Conservation (phyloP, 2,329 filamentous ascomycete species). For the Magnaporthiopsis poae region DNA sequence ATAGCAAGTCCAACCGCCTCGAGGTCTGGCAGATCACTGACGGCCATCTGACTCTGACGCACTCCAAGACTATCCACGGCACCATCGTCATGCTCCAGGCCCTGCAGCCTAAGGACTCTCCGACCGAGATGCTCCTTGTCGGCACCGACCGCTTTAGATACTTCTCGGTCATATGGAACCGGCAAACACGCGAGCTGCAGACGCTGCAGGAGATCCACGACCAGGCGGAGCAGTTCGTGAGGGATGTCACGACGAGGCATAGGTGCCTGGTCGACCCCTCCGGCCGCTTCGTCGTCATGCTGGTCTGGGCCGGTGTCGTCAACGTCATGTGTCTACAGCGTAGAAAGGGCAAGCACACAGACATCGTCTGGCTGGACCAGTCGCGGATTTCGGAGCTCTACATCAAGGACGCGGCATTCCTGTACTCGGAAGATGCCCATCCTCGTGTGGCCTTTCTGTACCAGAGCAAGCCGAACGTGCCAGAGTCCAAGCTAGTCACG, state of each 20-base stretch:
- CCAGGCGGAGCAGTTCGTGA: slow-evolving; percentile 48
- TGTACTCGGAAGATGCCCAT: slow-evolving; percentile 48
- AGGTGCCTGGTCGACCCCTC: slow-evolving; percentile 76
- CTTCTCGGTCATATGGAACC: slow-evolving; percentile 80
- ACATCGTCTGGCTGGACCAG: slow-evolving; percentile 42
- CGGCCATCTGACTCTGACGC: slow-evolving; percentile 54
- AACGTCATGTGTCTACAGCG: slow-evolving; percentile 43
- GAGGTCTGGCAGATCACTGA: slow-evolving; percentile 67
- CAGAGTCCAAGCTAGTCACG: slow-evolving; percentile 46
- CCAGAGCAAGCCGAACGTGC: slow-evolving; percentile 40
- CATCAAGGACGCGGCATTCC: slow-evolving; percentile 47
- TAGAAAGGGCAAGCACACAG: slow-evolving; percentile 33
- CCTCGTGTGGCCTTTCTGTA: slow-evolving; percentile 50
- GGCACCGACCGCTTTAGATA: slow-evolving; percentile 85
- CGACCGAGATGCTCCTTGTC: slow-evolving; percentile 79
- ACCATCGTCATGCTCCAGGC: slow-evolving; percentile 77
- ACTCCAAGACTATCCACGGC: slow-evolving; percentile 68
- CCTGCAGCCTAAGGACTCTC: slow-evolving; percentile 62
- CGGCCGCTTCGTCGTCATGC: slow-evolving; percentile 48
- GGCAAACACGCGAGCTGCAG: slow-evolving; percentile 38
- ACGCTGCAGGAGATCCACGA: slow-evolving; percentile 44
- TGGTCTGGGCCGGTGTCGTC: slow-evolving; percentile 51
- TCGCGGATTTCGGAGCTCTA: slow-evolving; percentile 50
- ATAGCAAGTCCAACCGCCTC: slow-evolving; percentile 71
- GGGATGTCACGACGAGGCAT: slow-evolving; percentile 74